Conservation (phyloP, 2,329 filamentous ascomycete species). For the Gaeumannomyces sp. region DNA sequence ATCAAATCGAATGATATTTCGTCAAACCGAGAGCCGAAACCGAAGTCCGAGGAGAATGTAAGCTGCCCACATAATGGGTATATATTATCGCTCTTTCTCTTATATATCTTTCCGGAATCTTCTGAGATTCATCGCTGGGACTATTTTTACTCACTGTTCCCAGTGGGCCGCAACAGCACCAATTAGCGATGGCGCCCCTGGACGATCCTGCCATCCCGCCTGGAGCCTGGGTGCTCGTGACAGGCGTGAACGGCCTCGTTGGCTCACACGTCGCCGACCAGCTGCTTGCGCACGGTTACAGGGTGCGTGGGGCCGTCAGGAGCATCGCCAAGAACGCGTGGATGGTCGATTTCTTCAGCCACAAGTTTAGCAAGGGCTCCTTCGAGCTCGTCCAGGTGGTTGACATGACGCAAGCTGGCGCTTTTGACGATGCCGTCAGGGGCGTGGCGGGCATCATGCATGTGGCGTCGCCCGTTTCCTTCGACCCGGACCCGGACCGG, state of each 20-base stretch:
- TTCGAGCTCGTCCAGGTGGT: conserved; percentile 27
- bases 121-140: neutral
- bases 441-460: conserved; percentile 17
- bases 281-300: conserved; percentile 32
- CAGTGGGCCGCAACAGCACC: neutral
- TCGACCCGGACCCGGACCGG: conserved; percentile 25
- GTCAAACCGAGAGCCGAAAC: neutral
- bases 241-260: conserved; percentile 35
- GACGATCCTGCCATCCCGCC: neutral
- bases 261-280: conserved; percentile 34
- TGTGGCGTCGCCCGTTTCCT: conserved; percentile 24
- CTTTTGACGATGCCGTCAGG: conserved; percentile 18
- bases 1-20: neutral
- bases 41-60: neutral
- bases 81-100: neutral
- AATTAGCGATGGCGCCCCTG: neutral
- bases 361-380: conserved; percentile 23
- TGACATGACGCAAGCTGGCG: conserved; percentile 24
- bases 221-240: conserved; percentile 30
- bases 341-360: conserved; percentile 23
- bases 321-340: conserved; percentile 25
- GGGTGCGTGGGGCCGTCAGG: conserved; percentile 37
- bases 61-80: too few species aligned
- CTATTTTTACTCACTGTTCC: neutral
- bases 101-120: neutral